Evolutionary conservation across 2,329 filamentous ascomycete species (phyloP), one percentile per base, ranked within the genome.

Genomic region (Capronia epimyces): DNA sequence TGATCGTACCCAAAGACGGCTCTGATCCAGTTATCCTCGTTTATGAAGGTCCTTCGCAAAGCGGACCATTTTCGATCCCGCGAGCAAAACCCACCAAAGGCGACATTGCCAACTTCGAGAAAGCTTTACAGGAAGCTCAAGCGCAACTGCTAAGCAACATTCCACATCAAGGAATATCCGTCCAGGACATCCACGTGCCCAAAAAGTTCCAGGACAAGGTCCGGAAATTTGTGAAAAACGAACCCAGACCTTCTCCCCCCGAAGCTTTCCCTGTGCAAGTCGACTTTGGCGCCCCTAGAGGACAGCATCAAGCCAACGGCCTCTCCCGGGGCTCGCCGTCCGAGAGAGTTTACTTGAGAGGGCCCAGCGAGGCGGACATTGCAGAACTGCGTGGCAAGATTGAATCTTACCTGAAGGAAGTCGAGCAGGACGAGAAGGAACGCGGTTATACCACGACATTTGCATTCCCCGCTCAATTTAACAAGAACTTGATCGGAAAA

Each of bases 401-500:
- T 47, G 71, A 80, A 52, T 80, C 80, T 5, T 97, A 95, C 64
- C 76, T 97, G 18, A 83, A 86, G 65, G 86, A 94, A 66, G 89
- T 95, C 69, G 87, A 90, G 72, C 80, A 88, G 67, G 90, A 97
- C 55, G 91, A 97, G 69, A 87, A 93, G 66, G 91, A 97, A 71
- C 87, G 91, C 53, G 89, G 88, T 39, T 94, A 90, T 71, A 89
- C 82, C 2, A 74, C 87, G 52, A 82, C 80, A 21, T 97, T 97
- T 60, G 89, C 95, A 57, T 98, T 95, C 73, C 91, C 91, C 6
- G 87, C 95, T 66, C 94, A 95, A 71, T 94, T 83, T 65, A 89
- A 90, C 57, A 95, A 95, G 68, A 86, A 95, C 66, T 79, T 86
- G 20, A 84, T 86, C 55, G 82, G 82, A 52, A 79, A 79, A 63